A percentile compares a stretch with the other conserved stretches of the same genome.
Conservation (phyloP, 169 alveolate species). For the Besnoitia besnoiti region DNA sequence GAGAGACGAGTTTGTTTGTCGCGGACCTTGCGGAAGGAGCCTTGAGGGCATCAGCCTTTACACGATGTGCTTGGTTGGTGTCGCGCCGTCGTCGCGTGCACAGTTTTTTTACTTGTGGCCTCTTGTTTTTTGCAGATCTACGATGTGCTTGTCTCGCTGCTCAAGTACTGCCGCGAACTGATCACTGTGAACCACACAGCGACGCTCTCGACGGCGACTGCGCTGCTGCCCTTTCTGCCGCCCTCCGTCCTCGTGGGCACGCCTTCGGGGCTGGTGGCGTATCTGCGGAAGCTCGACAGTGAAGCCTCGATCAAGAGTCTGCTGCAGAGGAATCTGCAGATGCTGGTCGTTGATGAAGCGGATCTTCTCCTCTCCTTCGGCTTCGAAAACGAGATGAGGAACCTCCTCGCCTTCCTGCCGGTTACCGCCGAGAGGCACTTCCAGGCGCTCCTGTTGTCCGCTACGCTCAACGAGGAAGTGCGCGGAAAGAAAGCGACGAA, state of each 20-base stretch:
- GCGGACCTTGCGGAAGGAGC: too few relatives aligned
- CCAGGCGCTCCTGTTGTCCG: conserved; percentile 68
- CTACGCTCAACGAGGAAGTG: conserved; percentile 71
- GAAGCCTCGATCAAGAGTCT: background rate
- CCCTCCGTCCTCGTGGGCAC: conserved; percentile 69
- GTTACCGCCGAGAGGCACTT: conserved; percentile 55
- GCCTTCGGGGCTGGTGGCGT: conserved; percentile 59
- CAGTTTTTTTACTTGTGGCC: background rate
- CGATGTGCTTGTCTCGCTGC: conserved; percentile 40
- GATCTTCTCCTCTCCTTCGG: conserved; percentile 72
- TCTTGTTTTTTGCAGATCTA: conserved; percentile 31
- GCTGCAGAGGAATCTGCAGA: conserved; percentile 28
- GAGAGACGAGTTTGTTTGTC: too few relatives aligned
- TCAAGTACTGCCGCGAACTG: conserved; percentile 42
- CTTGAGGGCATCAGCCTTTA: too few relatives aligned
- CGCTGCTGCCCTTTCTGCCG: conserved; percentile 23
- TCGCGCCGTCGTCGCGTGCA: background rate
- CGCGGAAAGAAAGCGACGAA: background rate
- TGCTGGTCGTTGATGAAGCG: conserved; percentile 73
- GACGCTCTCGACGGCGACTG: background rate
- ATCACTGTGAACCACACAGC: conserved; percentile 60
- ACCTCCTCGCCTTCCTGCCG: conserved; percentile 59
- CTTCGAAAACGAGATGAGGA: conserved; percentile 62
- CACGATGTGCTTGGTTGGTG: too few relatives aligned
- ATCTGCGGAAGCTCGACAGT: conserved; percentile 41